A percentile compares a stretch with the other conserved stretches of the same genome.
These are phyloP conservation scores for Oemleria cerasiformis DNA, from an alignment of 306 rosid genomes.

Conservation along the genomic window DNA sequence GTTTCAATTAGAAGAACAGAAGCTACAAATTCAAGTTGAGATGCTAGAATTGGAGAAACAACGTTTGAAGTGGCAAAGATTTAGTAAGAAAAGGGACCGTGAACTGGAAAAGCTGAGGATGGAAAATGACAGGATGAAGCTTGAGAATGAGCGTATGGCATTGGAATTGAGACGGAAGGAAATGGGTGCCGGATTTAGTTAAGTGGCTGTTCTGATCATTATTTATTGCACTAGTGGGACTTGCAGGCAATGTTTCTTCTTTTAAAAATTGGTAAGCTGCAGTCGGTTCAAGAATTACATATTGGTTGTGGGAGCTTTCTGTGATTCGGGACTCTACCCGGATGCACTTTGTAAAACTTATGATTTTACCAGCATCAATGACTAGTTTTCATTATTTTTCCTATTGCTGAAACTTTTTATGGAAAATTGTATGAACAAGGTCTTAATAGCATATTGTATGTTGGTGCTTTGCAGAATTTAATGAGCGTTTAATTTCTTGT, in stretches of 20 bases:
- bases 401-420: conserved; percentile 22
- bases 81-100: conserved; percentile 71
- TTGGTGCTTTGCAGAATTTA: not conserved
- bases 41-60: conserved; percentile 79
- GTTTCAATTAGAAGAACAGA: conserved; percentile 77
- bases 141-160: conserved; percentile 68
- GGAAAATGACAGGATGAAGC: conserved; percentile 84
- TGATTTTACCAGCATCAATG: conserved; percentile 27
- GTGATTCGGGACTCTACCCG: conserved; percentile 23
- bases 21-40: conserved; percentile 70
- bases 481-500: not conserved
- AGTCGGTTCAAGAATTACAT: conserved; percentile 23
- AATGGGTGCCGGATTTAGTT: conserved; percentile 47
- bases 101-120: conserved; percentile 78
- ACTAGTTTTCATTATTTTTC: conserved; percentile 26
- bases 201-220: conserved; percentile 25
- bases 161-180: conserved; percentile 71
- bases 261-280: conserved; percentile 22
- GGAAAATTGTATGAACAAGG: conserved; percentile 21
- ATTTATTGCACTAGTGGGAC: conserved; percentile 9
- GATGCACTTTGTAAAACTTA: conserved; percentile 18
- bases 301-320: conserved; percentile 29
- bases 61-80: conserved; percentile 74
- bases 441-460: conserved; percentile 19
- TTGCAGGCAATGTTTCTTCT: conserved; percentile 1